Conservation (phyloP, 1,284 basidiomycete genomes). For the Pseudozyma sp. region DNA sequence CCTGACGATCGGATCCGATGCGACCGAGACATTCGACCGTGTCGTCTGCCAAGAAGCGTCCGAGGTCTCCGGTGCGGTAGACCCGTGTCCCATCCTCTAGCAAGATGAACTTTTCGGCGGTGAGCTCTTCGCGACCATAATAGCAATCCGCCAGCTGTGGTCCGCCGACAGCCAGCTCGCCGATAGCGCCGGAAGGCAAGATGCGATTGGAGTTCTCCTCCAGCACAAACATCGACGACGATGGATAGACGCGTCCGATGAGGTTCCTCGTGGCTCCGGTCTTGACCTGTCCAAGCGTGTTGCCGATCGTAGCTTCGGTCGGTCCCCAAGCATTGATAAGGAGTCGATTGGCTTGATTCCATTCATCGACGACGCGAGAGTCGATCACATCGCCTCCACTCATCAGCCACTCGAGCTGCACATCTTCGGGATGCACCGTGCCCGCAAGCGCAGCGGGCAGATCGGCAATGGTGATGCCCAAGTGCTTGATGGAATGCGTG, state of each 20-base stretch:
- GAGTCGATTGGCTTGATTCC: slow-evolving; percentile 53
- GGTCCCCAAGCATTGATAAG: slow-evolving; percentile 68
- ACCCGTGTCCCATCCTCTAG: slow-evolving; percentile 56
- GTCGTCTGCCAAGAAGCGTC: slow-evolving; percentile 60
- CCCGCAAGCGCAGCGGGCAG: slow-evolving; percentile 64
- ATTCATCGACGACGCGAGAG: slow-evolving; percentile 59
- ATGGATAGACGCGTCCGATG: slow-evolving; percentile 59
- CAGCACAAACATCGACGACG: slow-evolving; percentile 57
- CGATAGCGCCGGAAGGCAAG: slow-evolving; percentile 51
- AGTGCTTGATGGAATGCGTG: slow-evolving; percentile 49
- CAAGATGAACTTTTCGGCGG: slow-evolving; percentile 54
- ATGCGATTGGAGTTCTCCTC: slow-evolving; percentile 31
- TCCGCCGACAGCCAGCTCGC: slow-evolving; percentile 65
- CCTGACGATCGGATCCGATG: slow-evolving; percentile 59
- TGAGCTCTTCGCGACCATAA: slow-evolving; percentile 58
- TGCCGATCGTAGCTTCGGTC: slow-evolving; percentile 67
- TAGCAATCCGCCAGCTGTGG: slow-evolving; percentile 67
- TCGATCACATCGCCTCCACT: slow-evolving; percentile 67
- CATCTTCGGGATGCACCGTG: slow-evolving; percentile 55
- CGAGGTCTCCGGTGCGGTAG: slow-evolving; percentile 66
- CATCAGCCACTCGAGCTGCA: slow-evolving; percentile 66
- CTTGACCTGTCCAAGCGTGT: slow-evolving; percentile 63
- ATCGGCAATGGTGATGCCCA: slow-evolving; percentile 64
- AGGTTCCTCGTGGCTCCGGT: slow-evolving; percentile 46
- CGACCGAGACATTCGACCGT: slow-evolving; percentile 64